Percentiles rank a stretch among this genome's conserved stretches.
These are phyloP conservation scores for Thelonectria discophora DNA, from an alignment of 2,329 filamentous ascomycete genomes.

Conservation along the genomic window DNA sequence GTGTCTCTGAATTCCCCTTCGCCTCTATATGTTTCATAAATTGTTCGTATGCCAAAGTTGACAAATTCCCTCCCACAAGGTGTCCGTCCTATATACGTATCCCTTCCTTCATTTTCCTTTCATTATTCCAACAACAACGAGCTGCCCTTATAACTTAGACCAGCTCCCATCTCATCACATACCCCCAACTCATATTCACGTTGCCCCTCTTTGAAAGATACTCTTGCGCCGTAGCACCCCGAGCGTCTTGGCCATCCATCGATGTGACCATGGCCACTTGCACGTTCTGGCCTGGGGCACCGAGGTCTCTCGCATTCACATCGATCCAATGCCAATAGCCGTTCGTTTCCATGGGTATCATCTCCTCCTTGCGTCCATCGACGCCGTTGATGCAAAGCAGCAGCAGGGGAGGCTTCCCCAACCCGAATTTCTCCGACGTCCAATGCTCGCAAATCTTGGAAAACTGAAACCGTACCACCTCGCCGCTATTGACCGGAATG, in stretches of 20 bases:
- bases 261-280: conserved; percentile 68
- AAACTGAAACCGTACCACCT: conserved; percentile 80
- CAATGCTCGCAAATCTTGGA: conserved; percentile 83
- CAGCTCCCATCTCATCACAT: conserved; percentile 60
- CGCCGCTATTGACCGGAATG: conserved; percentile 66
- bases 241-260: conserved; percentile 56
- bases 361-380: conserved; percentile 73
- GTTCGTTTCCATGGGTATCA: conserved; percentile 78
- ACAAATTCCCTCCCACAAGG: background rate
- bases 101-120: background rate
- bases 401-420: conserved; percentile 73
- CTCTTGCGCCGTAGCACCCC: conserved; percentile 59
- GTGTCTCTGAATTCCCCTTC: background rate
- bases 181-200: conserved; percentile 56
- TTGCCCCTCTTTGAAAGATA: conserved; percentile 55
- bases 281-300: conserved; percentile 73
- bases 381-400: conserved; percentile 72
- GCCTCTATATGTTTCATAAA: background rate
- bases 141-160: conserved; percentile 42
- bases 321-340: conserved; percentile 86
- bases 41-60: background rate
- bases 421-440: conserved; percentile 74
- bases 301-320: conserved; percentile 71
- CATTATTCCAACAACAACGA: background rate
- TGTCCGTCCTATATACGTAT: conserved; percentile 6